phyloP scores from a whole-genome alignment of 2,329 filamentous ascomycete species.

The Intubia oerlemansii region DNA sequence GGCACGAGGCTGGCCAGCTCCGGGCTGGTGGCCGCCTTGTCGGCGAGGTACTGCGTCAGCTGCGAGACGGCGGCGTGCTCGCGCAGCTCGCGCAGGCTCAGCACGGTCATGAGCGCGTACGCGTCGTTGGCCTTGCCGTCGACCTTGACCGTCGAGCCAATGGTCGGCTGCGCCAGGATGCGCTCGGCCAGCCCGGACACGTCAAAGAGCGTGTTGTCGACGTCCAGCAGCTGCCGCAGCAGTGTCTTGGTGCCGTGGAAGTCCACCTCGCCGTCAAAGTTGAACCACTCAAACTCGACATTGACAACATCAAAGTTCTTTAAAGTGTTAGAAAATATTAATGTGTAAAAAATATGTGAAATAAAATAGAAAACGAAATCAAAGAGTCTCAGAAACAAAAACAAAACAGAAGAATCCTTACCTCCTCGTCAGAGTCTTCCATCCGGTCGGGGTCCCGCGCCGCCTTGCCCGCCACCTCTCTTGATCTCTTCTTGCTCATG shows the following conservation, averaged over 20 bases:
- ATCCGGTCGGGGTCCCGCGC: constrained; percentile 12
- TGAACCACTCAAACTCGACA: constrained; percentile 98
- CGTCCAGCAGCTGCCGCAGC: constrained; percentile 77
- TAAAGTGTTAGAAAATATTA: constrained; percentile 5
- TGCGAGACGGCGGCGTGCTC: constrained; percentile 51
- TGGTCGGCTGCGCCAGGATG: constrained; percentile 60
- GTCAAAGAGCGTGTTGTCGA: constrained; percentile 69
- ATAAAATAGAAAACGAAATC: too few species aligned
- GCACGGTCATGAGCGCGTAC: constrained; percentile 74
- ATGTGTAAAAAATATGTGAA: neutral
- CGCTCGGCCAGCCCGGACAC: constrained; percentile 71
- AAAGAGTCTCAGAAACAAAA: neutral
- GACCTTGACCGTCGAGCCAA: constrained; percentile 94
- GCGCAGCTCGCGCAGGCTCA: constrained; percentile 65
- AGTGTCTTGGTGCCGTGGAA: constrained; percentile 89
- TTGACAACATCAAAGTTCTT: constrained; percentile 83
- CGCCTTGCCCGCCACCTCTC: constrained; percentile 14
- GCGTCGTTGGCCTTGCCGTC: constrained; percentile 84
- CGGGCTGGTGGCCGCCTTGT: constrained; percentile 26
- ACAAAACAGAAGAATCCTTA: constrained; percentile 1
- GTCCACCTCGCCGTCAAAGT: constrained; percentile 72
- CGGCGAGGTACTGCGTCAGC: constrained; percentile 48
- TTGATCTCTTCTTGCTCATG: constrained; percentile 17
- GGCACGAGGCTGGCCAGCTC: constrained; percentile 33
- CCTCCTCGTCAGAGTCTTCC: constrained; percentile 29